Percentiles rank a stretch among this genome's conserved stretches.
These are phyloP conservation scores for Yamadazyma membranifaciens DNA, from an alignment of 1,139 yeast genomes.

Conservation along the genomic window DNA sequence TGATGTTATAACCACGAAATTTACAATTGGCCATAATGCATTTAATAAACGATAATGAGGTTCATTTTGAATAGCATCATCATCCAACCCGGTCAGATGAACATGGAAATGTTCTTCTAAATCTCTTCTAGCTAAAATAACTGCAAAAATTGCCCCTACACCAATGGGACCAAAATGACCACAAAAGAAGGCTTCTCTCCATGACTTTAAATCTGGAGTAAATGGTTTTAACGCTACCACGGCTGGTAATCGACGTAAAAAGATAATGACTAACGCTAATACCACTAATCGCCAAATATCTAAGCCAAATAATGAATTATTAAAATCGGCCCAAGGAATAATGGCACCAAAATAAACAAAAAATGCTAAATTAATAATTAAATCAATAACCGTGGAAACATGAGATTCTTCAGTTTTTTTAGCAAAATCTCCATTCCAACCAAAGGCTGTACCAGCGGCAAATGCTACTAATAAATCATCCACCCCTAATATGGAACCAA, in stretches of 20 bases:
- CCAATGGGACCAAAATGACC: constrained; percentile 99
- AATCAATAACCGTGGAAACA: constrained; percentile 89
- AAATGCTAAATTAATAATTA: constrained; percentile 78
- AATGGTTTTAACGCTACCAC: constrained; percentile 74
- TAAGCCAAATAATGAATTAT: constrained; percentile 63
- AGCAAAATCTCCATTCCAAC: constrained; percentile 96
- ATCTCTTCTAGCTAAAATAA: constrained; percentile 78
- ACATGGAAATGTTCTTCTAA: constrained; percentile 55
- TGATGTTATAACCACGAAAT: constrained; percentile 81
- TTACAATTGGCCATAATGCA: constrained; percentile 85
- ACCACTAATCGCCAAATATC: constrained; percentile 83
- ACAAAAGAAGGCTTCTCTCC: constrained; percentile 95
- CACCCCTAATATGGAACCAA: constrained; percentile 88
- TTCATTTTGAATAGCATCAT: constrained; percentile 58
- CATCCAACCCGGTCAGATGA: constrained; percentile 23
- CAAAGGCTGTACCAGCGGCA: constrained; percentile 94
- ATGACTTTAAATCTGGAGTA: constrained; percentile 87
- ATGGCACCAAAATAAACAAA: constrained; percentile 94
- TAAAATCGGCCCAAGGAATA: constrained; percentile 88
- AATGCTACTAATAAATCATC: constrained; percentile 92
- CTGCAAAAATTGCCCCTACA: constrained; percentile 93
- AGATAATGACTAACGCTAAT: constrained; percentile 78
- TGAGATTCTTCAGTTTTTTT: constrained; percentile 86
- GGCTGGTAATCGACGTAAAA: constrained; percentile 86
- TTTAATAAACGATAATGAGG: constrained; percentile 72